Evolutionary conservation across 1,139 yeast species (phyloP).

Genomic region (Meyerozyma sp.): DNA sequence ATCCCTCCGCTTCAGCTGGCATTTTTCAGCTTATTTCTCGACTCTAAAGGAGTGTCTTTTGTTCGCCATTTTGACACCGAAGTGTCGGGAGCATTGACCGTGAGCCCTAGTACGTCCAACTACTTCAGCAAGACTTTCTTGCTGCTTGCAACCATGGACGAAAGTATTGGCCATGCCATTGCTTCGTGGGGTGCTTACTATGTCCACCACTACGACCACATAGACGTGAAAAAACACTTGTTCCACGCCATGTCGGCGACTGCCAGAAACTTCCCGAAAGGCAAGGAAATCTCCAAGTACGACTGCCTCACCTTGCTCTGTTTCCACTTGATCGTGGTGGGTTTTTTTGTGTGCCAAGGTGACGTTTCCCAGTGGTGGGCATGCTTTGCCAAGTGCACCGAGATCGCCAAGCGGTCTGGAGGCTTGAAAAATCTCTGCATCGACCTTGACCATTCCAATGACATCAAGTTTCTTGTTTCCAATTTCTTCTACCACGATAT

Average conservation of each 20-base stretch:
- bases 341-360: slow-evolving; percentile 14
- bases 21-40: background rate
- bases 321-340: slow-evolving; percentile 10
- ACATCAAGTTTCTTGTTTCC: slow-evolving; percentile 13
- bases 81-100: background rate
- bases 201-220: slow-evolving; percentile 4
- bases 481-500: slow-evolving; percentile 14
- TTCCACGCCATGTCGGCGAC: slow-evolving; percentile 3
- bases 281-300: background rate
- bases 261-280: background rate
- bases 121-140: slow-evolving; percentile 15
- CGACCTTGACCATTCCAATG: slow-evolving; percentile 10
- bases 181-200: slow-evolving; percentile 11
- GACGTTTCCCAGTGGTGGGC: slow-evolving; percentile 13
- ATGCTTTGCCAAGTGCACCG: slow-evolving; percentile 8
- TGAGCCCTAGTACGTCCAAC: slow-evolving; percentile 8
- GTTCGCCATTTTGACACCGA: slow-evolving; percentile 1
- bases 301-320: slow-evolving; percentile 5
- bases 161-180: slow-evolving; percentile 10
- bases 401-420: slow-evolving; percentile 9
- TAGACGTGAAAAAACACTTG: slow-evolving; percentile 2
- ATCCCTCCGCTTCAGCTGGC: background rate
- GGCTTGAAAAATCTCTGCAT: slow-evolving; percentile 9
- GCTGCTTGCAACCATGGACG: slow-evolving; percentile 9
- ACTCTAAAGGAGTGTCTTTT: background rate